Evolutionary conservation across 805 yeast genomes (phyloP).

Genomic region (Zygoascus flipseniorum): DNA sequence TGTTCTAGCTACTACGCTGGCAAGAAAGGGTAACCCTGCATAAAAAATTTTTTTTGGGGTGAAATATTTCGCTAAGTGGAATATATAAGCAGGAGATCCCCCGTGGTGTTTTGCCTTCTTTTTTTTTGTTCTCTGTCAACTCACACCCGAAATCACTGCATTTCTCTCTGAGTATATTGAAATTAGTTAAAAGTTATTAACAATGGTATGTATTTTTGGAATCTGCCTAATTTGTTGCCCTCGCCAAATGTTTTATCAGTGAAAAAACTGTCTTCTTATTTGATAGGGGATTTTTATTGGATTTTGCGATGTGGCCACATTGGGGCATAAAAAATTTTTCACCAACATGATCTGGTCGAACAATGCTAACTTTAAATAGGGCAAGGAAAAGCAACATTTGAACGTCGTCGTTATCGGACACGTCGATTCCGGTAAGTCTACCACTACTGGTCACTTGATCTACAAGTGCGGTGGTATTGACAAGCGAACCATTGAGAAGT

Average conservation of each 20-base stretch:
- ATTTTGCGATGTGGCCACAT: no score
- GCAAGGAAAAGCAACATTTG: slow-evolving; percentile 96
- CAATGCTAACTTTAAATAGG: slow-evolving; percentile 34
- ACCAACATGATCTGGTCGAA: no score
- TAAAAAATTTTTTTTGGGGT: slow-evolving; percentile 7
- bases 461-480: slow-evolving; percentile 98
- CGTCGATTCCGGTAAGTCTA: slow-evolving; percentile 99
- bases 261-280: no score
- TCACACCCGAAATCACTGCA: slow-evolving; percentile 35
- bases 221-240: background rate
- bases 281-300: no score
- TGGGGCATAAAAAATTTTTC: no score
- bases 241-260: no score
- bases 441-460: slow-evolving; percentile 99
- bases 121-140: slow-evolving; percentile 30
- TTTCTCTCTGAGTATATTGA: slow-evolving; percentile 30
- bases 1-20: background rate
- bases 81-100: slow-evolving; percentile 12
- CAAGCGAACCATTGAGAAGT: slow-evolving; percentile 97
- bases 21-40: slow-evolving; percentile 4
- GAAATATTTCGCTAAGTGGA: slow-evolving; percentile 4
- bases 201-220: slow-evolving; percentile 22
- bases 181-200: slow-evolving; percentile 15
- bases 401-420: slow-evolving; percentile 99
- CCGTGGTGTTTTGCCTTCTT: slow-evolving; percentile 13